phyloP scores from a whole-genome alignment of 352 stramenopile genomes.

The Phytophthora sojae region DNA sequence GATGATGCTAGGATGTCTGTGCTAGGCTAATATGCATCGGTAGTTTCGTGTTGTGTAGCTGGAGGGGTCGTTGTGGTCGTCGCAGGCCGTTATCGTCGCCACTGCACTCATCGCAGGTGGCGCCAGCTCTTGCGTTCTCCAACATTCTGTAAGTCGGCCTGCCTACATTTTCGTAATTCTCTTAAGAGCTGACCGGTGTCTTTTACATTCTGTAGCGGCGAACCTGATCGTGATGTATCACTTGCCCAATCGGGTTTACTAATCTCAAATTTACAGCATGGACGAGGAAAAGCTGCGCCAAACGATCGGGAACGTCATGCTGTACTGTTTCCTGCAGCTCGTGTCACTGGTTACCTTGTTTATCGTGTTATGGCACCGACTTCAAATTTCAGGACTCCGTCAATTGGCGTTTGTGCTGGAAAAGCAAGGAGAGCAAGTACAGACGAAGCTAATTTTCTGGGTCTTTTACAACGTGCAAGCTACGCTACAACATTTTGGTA shows the following conservation, averaged over 20 bases:
- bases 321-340: conserved; percentile 16
- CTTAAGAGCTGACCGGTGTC: too few relatives aligned
- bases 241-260: conserved; percentile 24
- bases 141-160: too few relatives aligned
- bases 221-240: conserved; percentile 10
- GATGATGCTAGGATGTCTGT: too few relatives aligned
- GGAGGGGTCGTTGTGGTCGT: too few relatives aligned
- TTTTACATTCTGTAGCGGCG: neutral
- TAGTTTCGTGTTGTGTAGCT: too few relatives aligned
- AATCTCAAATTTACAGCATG: conserved; percentile 7
- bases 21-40: too few relatives aligned
- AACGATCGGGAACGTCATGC: conserved; percentile 8
- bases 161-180: too few relatives aligned
- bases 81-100: too few relatives aligned
- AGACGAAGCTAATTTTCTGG: conserved; percentile 42
- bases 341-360: conserved; percentile 8
- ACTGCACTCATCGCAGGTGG: too few relatives aligned
- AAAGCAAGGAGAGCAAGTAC: conserved; percentile 28
- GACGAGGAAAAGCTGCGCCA: neutral
- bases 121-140: too few relatives aligned
- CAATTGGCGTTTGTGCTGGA: conserved; percentile 49
- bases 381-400: conserved; percentile 13
- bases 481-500: neutral
- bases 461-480: conserved; percentile 37
- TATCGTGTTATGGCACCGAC: conserved; percentile 1